Base-by-base conservation (phyloP, 2,329 filamentous ascomycete genomes). In the Lachnellula subtilissima region DNA sequence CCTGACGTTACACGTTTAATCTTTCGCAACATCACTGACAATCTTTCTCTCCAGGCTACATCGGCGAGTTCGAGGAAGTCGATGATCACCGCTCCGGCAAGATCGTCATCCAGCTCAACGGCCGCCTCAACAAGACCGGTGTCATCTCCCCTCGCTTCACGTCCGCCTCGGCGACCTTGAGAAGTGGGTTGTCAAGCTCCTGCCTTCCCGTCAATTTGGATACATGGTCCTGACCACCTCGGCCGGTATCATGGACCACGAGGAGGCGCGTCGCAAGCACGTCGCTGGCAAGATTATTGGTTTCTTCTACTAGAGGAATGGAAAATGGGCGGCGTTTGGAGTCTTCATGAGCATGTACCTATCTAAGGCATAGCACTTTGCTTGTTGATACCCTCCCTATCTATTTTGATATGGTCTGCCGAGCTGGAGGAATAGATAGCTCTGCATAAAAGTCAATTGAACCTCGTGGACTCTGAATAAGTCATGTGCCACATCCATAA, bases 11-110 rank as follows among this genome's bases (percentile, higher is more conserved):
- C 83, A 89, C 87, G 87, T 97, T 96, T 96, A 95, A 86, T 87
- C 86, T 82, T 81, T 86, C 85, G 91, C 88, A 81, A 97, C 91
- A 97, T 83, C 69, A 28, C 85, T 91, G 73, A 90, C 75, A 65
- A 66, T 63, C 60, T 56, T 68, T 50, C 61, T 15, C 57, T 65
- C 22, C 72, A 97, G 93, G 93, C 73, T 97, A 97, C 84, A 97
- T 97, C 76, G 92, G 92, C 78, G 93, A 97, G 81, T 99, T 97
- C 78, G 94, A 99, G 84, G 91, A 97, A 81, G 88, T 99, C 69
- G 94, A 99, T 71, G 92, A 99, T 83, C 94, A 99, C 87, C 91
- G 94, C 77, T 94, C 92, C 74, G 94, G 94, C 85, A 99, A 99
- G 88, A 96, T 99, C 66, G 91, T 99, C 72, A 94, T 99, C 73